Percentiles rank a stretch among this genome's conserved stretches.
Evolutionary conservation across 768 basidiomycete genomes (phyloP).

Genomic region (Kwoniella heveanensis): DNA sequence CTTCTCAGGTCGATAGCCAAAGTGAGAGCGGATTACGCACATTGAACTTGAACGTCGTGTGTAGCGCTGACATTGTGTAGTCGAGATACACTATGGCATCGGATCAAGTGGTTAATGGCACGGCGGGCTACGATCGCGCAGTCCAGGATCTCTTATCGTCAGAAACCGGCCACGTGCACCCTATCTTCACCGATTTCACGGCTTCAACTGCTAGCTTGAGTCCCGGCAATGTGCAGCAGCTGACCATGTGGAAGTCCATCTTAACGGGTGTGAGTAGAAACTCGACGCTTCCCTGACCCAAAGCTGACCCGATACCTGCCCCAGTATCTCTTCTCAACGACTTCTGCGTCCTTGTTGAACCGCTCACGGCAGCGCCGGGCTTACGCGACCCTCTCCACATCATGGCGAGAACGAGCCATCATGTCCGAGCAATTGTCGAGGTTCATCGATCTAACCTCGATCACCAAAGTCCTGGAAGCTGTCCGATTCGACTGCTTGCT

Average conservation of each 20-base stretch:
- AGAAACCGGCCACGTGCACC: background rate
- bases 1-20: slow-evolving; percentile 16
- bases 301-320: background rate
- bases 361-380: slow-evolving; percentile 34
- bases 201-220: background rate
- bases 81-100: slow-evolving; percentile 3
- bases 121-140: background rate
- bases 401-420: slow-evolving; percentile 36
- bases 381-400: slow-evolving; percentile 22
- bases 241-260: slow-evolving; percentile 26
- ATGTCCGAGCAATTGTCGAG: slow-evolving; percentile 15
- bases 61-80: slow-evolving; percentile 5
- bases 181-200: background rate
- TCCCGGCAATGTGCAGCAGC: slow-evolving; percentile 3
- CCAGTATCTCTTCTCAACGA: slow-evolving; percentile 13
- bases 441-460: background rate
- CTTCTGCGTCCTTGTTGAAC: slow-evolving; percentile 25
- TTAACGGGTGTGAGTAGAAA: slow-evolving; percentile 10
- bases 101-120: background rate
- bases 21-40: too few species aligned
- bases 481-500: slow-evolving; percentile 42
- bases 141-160: background rate
- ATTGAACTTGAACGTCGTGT: too few species aligned
- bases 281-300: background rate
- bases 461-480: slow-evolving; percentile 15